Conservation (phyloP, 306 rosid genomes). For the Lathyrus aphaca region DNA sequence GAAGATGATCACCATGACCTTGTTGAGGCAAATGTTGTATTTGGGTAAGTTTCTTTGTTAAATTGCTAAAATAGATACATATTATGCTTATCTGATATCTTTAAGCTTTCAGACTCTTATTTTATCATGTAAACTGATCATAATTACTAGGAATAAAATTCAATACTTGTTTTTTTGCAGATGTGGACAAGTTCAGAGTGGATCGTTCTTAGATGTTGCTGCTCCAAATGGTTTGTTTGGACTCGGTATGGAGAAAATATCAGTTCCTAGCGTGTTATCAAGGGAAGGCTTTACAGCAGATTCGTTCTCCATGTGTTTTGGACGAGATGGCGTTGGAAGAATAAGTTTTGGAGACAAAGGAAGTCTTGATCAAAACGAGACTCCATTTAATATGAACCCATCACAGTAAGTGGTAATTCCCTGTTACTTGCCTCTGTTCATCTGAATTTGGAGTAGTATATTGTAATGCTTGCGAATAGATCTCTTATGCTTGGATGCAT, state of each 20-base stretch:
- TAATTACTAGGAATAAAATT: slow-evolving; percentile 26
- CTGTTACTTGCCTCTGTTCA: slow-evolving; percentile 47
- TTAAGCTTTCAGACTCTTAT: slow-evolving; percentile 19
- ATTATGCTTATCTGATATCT: slow-evolving; percentile 1
- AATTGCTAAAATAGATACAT: slow-evolving; percentile 3
- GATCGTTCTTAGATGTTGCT: slow-evolving; percentile 86
- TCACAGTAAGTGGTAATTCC: slow-evolving; percentile 80
- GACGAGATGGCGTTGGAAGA: slow-evolving; percentile 88
- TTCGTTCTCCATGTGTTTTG: slow-evolving; percentile 97
- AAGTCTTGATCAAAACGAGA: slow-evolving; percentile 80
- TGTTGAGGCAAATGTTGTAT: slow-evolving; percentile 76
- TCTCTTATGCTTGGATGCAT: slow-evolving; percentile 42
- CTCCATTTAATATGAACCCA: slow-evolving; percentile 83
- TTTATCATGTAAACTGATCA: neutral
- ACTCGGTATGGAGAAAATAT: slow-evolving; percentile 95
- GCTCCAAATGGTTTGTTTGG: slow-evolving; percentile 97
- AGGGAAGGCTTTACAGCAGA: slow-evolving; percentile 78
- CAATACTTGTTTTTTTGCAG: slow-evolving; percentile 50
- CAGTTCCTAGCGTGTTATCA: slow-evolving; percentile 92
- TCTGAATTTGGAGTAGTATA: slow-evolving; percentile 26
- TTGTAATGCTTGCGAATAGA: slow-evolving; percentile 11
- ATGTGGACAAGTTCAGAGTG: slow-evolving; percentile 93
- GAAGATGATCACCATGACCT: slow-evolving; percentile 58
- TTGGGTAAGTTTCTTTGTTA: slow-evolving; percentile 68
- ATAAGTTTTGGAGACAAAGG: slow-evolving; percentile 94